phyloP scores from a whole-genome alignment of 2,329 filamentous ascomycete species.

The Penicillium brevicompactum region DNA sequence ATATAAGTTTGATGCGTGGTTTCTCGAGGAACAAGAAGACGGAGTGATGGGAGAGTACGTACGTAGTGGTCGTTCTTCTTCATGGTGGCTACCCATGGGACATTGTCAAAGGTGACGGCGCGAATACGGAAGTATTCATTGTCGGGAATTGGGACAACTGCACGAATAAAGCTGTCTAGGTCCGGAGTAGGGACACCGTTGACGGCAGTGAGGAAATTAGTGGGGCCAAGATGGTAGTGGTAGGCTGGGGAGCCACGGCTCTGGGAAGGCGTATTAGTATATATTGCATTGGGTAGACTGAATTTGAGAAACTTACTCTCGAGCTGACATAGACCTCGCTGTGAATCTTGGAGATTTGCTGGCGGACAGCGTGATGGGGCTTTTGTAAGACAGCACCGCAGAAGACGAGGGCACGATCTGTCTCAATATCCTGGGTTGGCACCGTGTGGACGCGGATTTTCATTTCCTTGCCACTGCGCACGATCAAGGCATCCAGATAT shows the following conservation, averaged over 20 bases:
- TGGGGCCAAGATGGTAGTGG: conserved; percentile 89
- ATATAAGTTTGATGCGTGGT: not conserved
- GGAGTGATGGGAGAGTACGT: conserved; percentile 23
- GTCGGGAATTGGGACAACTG: conserved; percentile 85
- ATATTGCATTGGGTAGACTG: not conserved
- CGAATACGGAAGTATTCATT: conserved; percentile 98
- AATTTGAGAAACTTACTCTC: conserved; percentile 48
- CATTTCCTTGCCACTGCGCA: conserved; percentile 81
- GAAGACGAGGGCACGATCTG: conserved; percentile 87
- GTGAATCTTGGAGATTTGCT: conserved; percentile 95
- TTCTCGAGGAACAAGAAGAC: not conserved
- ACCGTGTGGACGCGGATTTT: conserved; percentile 79
- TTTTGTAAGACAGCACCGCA: conserved; percentile 92
- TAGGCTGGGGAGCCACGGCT: conserved; percentile 81
- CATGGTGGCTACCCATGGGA: conserved; percentile 99
- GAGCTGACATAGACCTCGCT: conserved; percentile 96
- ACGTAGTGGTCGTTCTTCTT: conserved; percentile 99
- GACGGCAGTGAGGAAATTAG: conserved; percentile 96
- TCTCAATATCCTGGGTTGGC: conserved; percentile 86
- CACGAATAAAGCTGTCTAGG: conserved; percentile 75
- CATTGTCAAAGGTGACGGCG: conserved; percentile 97
- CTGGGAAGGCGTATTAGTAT: conserved; percentile 25
- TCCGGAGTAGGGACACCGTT: conserved; percentile 86
- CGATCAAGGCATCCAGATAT: conserved; percentile 77
- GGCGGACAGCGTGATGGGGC: conserved; percentile 92